Evolutionary conservation across 345 rosid genomes (phyloP).

Genomic region (Dovyalis caffra): DNA sequence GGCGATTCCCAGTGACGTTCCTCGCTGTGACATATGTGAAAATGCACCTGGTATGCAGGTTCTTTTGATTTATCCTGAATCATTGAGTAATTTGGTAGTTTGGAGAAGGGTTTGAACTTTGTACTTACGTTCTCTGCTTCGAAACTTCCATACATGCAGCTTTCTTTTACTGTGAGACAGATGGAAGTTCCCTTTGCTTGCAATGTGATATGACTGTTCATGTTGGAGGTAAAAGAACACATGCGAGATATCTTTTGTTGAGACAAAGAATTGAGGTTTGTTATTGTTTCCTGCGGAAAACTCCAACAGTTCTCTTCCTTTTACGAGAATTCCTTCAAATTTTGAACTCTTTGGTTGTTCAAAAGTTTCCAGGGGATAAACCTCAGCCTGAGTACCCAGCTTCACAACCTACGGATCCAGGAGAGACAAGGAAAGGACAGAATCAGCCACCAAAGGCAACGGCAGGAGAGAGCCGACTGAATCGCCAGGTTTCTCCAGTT

Average conservation of each 20-base stretch:
- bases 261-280: slow-evolving; percentile 79
- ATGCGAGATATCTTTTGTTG: slow-evolving; percentile 58
- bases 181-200: slow-evolving; percentile 80
- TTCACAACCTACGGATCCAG: slow-evolving; percentile 30
- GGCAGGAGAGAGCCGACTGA: slow-evolving; percentile 35
- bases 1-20: slow-evolving; percentile 63
- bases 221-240: slow-evolving; percentile 79
- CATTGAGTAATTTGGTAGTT: not conserved
- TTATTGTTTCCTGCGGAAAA: not conserved
- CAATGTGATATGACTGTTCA: slow-evolving; percentile 85
- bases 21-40: slow-evolving; percentile 81
- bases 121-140: slow-evolving; percentile 12
- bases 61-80: not conserved
- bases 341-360: not conserved
- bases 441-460: slow-evolving; percentile 26
- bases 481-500: slow-evolving; percentile 34
- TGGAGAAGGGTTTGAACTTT: not conserved
- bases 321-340: not conserved
- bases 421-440: slow-evolving; percentile 33
- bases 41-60: slow-evolving; percentile 60
- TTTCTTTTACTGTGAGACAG: slow-evolving; percentile 85
- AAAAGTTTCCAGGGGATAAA: slow-evolving; percentile 77
- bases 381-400: slow-evolving; percentile 22
- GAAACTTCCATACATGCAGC: slow-evolving; percentile 39
- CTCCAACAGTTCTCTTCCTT: not conserved